These are phyloP conservation scores for Cruciata laevipes DNA, from an alignment of 257 asterid genomes.

Conservation along the genomic window DNA sequence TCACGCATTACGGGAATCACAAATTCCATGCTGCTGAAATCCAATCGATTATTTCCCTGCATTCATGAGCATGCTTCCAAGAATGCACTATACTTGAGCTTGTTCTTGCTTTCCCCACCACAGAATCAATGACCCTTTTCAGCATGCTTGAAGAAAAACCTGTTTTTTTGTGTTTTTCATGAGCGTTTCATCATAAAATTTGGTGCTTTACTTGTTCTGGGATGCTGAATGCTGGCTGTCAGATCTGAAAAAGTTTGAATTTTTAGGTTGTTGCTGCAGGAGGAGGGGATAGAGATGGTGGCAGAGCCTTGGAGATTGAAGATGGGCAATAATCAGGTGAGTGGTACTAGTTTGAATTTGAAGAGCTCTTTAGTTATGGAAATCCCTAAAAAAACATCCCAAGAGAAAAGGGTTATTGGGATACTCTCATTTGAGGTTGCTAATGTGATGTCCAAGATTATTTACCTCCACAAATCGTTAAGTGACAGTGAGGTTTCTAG, in stretches of 20 bases:
- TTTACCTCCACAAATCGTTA: constrained; percentile 74
- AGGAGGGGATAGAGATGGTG: constrained; percentile 57
- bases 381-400: constrained; percentile 41
- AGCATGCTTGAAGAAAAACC: constrained; percentile 5
- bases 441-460: constrained; percentile 85
- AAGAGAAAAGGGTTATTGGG: constrained; percentile 48
- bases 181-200: constrained; percentile 3
- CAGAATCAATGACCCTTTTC: constrained; percentile 18
- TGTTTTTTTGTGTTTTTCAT: constrained; percentile 10
- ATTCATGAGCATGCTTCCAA: constrained; percentile 15
- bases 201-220: not conserved
- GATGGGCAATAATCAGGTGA: constrained; percentile 82
- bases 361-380: constrained; percentile 68
- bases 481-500: constrained; percentile 46
- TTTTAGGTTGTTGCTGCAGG: constrained; percentile 21
- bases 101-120: constrained; percentile 32
- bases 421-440: constrained; percentile 94
- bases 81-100: constrained; percentile 12
- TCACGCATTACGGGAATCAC: constrained; percentile 11
- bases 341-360: constrained; percentile 58
- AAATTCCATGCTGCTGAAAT: constrained; percentile 2
- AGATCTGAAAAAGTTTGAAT: constrained; percentile 41
- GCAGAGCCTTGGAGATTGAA: constrained; percentile 80
- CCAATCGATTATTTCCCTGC: constrained; percentile 27
- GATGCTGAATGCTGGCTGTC: constrained; percentile 16